Conservation (phyloP, 108 stramenopile species). For the Cyclostephanos tholiformis region DNA sequence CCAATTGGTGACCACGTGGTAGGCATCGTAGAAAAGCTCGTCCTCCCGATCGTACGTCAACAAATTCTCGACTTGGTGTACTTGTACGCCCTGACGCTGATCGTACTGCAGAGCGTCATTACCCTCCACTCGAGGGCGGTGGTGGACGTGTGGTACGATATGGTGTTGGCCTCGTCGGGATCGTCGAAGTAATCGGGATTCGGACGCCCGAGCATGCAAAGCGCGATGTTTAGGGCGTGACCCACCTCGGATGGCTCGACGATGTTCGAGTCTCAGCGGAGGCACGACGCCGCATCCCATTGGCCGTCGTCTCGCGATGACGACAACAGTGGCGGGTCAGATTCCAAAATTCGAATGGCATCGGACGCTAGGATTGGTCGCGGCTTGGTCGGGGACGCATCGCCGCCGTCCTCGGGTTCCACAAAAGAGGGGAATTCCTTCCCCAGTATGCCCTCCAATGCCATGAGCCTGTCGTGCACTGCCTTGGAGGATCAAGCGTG, state of each 20-base stretch:
- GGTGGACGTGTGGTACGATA: slow-evolving; percentile 22
- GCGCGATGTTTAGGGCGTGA: slow-evolving; percentile 25
- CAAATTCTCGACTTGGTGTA: slow-evolving; percentile 33
- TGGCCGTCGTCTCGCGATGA: no score
- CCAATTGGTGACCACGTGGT: slow-evolving; percentile 16
- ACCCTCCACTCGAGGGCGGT: slow-evolving; percentile 45
- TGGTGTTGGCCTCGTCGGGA: not conserved
- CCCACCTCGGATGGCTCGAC: slow-evolving; percentile 18
- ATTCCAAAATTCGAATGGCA: no score
- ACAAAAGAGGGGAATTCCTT: slow-evolving; percentile 9
- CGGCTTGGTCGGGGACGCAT: no score
- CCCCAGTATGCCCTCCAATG: slow-evolving; percentile 3
- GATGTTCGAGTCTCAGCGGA: not conserved
- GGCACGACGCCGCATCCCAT: no score
- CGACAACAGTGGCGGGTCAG: no score
- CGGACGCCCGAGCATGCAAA: slow-evolving; percentile 21
- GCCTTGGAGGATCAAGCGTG: slow-evolving; percentile 20
- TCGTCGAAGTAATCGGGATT: slow-evolving; percentile 19
- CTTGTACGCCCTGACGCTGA: slow-evolving; percentile 39
- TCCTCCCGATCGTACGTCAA: slow-evolving; percentile 13
- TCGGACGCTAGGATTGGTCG: no score
- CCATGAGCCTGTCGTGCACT: slow-evolving; percentile 19
- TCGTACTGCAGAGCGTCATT: slow-evolving; percentile 8
- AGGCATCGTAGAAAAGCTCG: not conserved
- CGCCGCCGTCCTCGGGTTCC: no score